Conservation (phyloP, 768 basidiomycete species). For the Tricholoma sp. region DNA sequence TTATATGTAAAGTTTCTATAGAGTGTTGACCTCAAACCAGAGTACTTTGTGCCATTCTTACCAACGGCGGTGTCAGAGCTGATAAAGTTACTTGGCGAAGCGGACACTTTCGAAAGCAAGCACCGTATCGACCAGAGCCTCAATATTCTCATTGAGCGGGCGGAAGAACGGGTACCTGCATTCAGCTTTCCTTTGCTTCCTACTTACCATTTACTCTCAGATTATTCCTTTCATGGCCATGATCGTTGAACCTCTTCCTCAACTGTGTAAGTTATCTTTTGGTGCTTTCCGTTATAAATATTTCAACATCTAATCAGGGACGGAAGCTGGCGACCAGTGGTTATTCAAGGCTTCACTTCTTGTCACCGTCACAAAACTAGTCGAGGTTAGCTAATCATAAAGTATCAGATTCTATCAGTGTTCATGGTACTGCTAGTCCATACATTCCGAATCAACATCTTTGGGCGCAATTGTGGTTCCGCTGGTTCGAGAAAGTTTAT, state of each 20-base stretch:
- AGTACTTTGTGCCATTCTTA: slow-evolving; percentile 67
- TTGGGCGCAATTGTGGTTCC: slow-evolving; percentile 55
- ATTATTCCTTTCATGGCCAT: slow-evolving; percentile 61
- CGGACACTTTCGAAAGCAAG: slow-evolving; percentile 73
- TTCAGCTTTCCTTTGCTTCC: neutral
- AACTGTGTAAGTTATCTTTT: slow-evolving; percentile 54
- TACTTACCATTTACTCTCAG: slow-evolving; percentile 27
- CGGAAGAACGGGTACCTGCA: slow-evolving; percentile 33
- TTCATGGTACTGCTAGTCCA: slow-evolving; percentile 43
- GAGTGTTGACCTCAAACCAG: slow-evolving; percentile 60
- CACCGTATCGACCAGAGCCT: slow-evolving; percentile 65
- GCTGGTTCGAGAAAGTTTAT: slow-evolving; percentile 60
- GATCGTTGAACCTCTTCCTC: slow-evolving; percentile 62
- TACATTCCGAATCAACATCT: slow-evolving; percentile 53
- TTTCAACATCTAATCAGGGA: slow-evolving; percentile 44
- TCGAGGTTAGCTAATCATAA: slow-evolving; percentile 44
- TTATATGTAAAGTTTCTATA: slow-evolving; percentile 23
- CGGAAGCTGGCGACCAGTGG: slow-evolving; percentile 59
- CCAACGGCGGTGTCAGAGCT: slow-evolving; percentile 56
- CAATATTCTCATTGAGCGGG: slow-evolving; percentile 62
- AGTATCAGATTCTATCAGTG: neutral
- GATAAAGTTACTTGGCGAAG: slow-evolving; percentile 65
- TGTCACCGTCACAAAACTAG: slow-evolving; percentile 61
- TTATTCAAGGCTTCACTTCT: slow-evolving; percentile 69
- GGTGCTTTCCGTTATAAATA: neutral